A percentile compares a stretch with the other conserved stretches of the same genome.
These are phyloP conservation scores for Chiua sp. DNA, from an alignment of 1,284 basidiomycete species.

Conservation along the genomic window DNA sequence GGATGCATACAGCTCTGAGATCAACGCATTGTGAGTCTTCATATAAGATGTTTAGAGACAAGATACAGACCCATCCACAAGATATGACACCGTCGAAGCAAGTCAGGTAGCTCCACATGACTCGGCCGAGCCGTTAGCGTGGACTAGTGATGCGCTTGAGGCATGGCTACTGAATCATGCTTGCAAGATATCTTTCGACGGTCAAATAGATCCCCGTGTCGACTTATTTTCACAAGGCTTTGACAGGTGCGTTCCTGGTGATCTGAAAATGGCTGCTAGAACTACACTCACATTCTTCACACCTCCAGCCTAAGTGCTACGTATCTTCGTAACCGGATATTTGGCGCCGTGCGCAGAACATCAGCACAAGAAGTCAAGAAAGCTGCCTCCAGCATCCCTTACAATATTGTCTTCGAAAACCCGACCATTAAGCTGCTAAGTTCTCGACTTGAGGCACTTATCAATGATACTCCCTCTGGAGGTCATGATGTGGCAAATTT, in stretches of 20 bases:
- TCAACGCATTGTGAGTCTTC: too few relatives aligned
- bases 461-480: slow-evolving; percentile 1
- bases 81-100: slow-evolving; percentile 36
- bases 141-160: slow-evolving; percentile 27
- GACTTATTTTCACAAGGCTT: slow-evolving; percentile 41
- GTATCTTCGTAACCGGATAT: slow-evolving; percentile 39
- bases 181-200: slow-evolving; percentile 1
- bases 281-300: too few relatives aligned
- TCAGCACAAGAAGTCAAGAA: slow-evolving; percentile 13
- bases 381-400: slow-evolving; percentile 6
- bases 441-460: slow-evolving; percentile 15
- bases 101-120: slow-evolving; percentile 16
- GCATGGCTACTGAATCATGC: slow-evolving; percentile 38
- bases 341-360: slow-evolving; percentile 32
- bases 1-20: too few relatives aligned
- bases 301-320: slow-evolving; percentile 29
- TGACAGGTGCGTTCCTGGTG: slow-evolving; percentile 34
- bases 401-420: slow-evolving; percentile 31
- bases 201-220: slow-evolving; percentile 12
- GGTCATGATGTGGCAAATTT: neutral
- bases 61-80: slow-evolving; percentile 1
- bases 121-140: slow-evolving; percentile 11
- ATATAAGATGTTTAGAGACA: too few relatives aligned
- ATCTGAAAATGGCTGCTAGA: too few relatives aligned
- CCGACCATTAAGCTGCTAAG: slow-evolving; percentile 32